Conservation (phyloP, 2,329 filamentous ascomycete genomes). For the Colletotrichum sublineola region DNA sequence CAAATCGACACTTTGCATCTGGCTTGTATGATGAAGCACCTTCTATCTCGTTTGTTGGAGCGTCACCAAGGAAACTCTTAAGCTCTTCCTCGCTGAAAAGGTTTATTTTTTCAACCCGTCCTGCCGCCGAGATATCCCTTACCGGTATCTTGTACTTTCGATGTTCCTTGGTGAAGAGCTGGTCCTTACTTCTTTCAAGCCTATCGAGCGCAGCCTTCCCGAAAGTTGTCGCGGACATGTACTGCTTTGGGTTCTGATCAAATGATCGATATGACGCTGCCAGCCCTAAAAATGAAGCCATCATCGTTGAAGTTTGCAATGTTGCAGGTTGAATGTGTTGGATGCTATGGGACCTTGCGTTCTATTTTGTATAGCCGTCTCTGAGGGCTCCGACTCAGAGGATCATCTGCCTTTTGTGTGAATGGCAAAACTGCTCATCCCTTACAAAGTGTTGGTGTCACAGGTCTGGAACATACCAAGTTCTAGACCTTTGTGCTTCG, state of each 20-base stretch:
- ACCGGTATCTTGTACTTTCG: slow-evolving; percentile 1
- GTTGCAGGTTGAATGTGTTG: neutral
- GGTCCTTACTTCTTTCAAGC: neutral
- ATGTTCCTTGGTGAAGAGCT: neutral
- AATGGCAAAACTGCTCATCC: neutral
- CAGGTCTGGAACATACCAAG: neutral
- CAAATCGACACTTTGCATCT: slow-evolving; percentile 12
- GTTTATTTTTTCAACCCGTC: neutral
- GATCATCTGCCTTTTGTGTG: neutral
- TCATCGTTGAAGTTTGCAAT: neutral
- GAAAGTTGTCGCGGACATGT: neutral
- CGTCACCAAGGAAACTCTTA: neutral
- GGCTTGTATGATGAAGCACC: neutral
- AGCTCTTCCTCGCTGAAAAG: neutral
- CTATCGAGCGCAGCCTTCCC: neutral
- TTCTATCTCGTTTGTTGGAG: neutral
- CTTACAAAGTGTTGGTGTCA: neutral
- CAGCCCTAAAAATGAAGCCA: neutral
- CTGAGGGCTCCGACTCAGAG: neutral
- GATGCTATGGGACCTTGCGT: neutral
- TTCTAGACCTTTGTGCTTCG: neutral
- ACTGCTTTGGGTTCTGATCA: neutral
- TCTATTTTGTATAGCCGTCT: neutral
- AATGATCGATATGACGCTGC: neutral
- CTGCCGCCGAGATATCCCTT: neutral